Evolutionary conservation across 257 asterid species (phyloP).

Genomic region (Asclepias syriaca): DNA sequence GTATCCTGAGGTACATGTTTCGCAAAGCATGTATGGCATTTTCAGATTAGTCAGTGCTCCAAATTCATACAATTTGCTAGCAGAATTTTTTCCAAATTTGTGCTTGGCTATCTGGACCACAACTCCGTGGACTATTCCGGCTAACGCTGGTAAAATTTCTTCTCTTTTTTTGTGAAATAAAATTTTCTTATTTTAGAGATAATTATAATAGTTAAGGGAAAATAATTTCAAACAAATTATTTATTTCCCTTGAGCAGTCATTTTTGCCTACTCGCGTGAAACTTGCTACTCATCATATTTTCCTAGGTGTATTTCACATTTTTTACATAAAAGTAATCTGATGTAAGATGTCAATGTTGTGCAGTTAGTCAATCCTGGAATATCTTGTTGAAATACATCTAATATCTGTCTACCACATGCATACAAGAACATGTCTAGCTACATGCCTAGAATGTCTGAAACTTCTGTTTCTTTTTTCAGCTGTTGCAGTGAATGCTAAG

Average conservation of each 20-base stretch:
- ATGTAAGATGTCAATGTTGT: not conserved
- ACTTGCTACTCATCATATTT: not conserved
- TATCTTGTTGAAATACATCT: not conserved
- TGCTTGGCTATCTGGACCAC: slow-evolving; percentile 95
- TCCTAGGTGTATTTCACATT: not conserved
- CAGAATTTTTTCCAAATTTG: slow-evolving; percentile 69
- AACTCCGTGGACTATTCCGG: slow-evolving; percentile 99
- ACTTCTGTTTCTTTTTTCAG: slow-evolving; percentile 33
- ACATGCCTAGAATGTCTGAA: slow-evolving; percentile 4
- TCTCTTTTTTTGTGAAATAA: not conserved
- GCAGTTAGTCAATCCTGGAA: not conserved
- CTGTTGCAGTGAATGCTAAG: slow-evolving; percentile 88
- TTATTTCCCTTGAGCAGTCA: not conserved
- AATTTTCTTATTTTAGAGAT: not conserved
- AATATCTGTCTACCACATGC: not conserved
- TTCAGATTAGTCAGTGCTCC: slow-evolving; percentile 61
- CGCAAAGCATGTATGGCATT: slow-evolving; percentile 77
- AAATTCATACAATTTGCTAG: slow-evolving; percentile 43
- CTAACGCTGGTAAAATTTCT: slow-evolving; percentile 68
- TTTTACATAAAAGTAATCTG: not conserved
- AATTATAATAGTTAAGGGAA: not conserved
- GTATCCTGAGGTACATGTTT: slow-evolving; percentile 98
- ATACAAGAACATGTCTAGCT: not conserved
- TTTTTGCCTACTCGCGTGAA: not conserved
- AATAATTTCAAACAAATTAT: not conserved